Evolutionary conservation across 768 basidiomycete species (phyloP).

Genomic region (Agaricus blazei): DNA sequence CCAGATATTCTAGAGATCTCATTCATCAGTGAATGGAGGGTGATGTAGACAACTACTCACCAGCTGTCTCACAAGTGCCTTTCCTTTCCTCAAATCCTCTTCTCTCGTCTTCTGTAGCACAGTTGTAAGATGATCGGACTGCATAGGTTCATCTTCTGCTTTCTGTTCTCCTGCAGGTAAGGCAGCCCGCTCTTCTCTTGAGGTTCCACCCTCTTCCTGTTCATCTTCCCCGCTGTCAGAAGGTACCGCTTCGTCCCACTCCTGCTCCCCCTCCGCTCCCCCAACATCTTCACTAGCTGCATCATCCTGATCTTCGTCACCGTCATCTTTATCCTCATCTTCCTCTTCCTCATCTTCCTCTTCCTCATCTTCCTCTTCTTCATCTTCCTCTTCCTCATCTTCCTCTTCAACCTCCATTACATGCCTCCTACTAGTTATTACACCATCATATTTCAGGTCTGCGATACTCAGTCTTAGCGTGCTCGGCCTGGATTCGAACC

Average conservation of each 20-base stretch:
- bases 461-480: constrained; percentile 61
- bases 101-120: constrained; percentile 56
- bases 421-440: constrained; percentile 56
- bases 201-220: constrained; percentile 12
- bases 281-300: constrained; percentile 11
- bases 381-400: constrained; percentile 18
- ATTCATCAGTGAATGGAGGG: not conserved
- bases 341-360: constrained; percentile 25
- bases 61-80: constrained; percentile 77
- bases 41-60: constrained; percentile 38
- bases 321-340: constrained; percentile 15
- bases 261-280: constrained; percentile 18
- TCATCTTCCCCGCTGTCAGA: constrained; percentile 17
- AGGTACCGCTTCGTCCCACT: constrained; percentile 13
- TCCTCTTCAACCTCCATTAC: constrained; percentile 41
- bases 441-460: constrained; percentile 78
- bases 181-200: not conserved
- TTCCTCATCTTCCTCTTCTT: constrained; percentile 21
- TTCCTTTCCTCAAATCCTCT: constrained; percentile 76
- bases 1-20: constrained; percentile 61
- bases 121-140: constrained; percentile 40
- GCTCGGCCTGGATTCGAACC: constrained; percentile 48
- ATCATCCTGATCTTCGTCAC: constrained; percentile 31
- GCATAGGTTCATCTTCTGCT: constrained; percentile 11
- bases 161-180: constrained; percentile 4